Evolutionary conservation across 257 asterid species (phyloP).

Genomic region (Gentiana dahurica): DNA sequence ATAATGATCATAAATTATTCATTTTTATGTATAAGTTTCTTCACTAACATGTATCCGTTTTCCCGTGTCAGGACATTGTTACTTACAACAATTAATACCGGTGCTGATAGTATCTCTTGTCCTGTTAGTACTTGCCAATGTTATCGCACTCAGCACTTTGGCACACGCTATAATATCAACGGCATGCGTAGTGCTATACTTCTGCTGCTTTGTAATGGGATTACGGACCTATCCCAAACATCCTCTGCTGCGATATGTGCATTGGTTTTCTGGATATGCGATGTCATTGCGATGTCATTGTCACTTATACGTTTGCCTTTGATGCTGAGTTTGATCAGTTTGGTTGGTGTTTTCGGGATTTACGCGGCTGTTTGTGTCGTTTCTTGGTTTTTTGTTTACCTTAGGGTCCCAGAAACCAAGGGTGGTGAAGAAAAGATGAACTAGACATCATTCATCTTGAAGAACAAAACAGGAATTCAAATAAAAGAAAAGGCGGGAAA

Average conservation of each 20-base stretch:
- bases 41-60: background rate
- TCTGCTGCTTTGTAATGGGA: conserved; percentile 87
- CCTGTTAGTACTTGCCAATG: conserved; percentile 57
- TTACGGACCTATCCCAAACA: conserved; percentile 83
- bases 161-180: conserved; percentile 72
- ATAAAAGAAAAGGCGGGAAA: too few relatives aligned
- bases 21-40: too few relatives aligned
- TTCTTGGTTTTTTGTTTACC: conserved; percentile 59
- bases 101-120: conserved; percentile 52
- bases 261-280: conserved; percentile 81
- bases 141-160: conserved; percentile 38
- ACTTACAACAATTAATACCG: conserved; percentile 51
- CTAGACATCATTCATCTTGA: too few relatives aligned
- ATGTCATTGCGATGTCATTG: conserved; percentile 85
- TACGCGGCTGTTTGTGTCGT: conserved; percentile 55
- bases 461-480: too few relatives aligned
- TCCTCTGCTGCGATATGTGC: conserved; percentile 84
- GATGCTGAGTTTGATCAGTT: conserved; percentile 67
- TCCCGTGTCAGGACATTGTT: conserved; percentile 53
- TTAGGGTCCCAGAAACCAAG: conserved; percentile 79
- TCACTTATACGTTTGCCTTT: conserved; percentile 64
- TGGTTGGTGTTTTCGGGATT: conserved; percentile 71
- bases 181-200: conserved; percentile 57
- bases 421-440: too few relatives aligned
- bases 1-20: too few relatives aligned